phyloP scores from a whole-genome alignment of 139 green algal species.

The Ettlia oleoabundans region DNA sequence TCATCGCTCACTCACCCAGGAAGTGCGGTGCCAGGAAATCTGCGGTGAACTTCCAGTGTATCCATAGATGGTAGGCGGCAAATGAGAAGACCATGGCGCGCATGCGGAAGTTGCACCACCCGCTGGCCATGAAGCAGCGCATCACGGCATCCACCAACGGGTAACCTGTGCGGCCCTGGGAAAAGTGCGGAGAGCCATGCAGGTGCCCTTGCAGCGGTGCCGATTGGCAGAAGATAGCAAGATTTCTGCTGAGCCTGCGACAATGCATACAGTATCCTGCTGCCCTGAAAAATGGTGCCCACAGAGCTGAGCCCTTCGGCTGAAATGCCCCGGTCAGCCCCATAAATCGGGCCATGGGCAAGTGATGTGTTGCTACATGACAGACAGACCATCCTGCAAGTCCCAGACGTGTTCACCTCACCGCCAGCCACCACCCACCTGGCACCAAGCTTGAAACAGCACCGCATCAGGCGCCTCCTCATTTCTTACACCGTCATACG shows the following conservation, averaged over 20 bases:
- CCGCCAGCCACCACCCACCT: not conserved
- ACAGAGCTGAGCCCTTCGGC: too few species aligned
- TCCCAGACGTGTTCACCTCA: not conserved
- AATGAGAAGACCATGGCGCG: constrained; percentile 2
- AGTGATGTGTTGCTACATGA: too few species aligned
- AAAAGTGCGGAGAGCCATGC: not conserved
- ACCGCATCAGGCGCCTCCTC: not conserved
- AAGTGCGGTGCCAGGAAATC: constrained; percentile 15
- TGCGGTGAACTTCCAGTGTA: constrained; percentile 7
- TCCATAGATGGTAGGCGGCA: constrained; percentile 3
- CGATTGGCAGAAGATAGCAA: too few species aligned
- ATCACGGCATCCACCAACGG: constrained; percentile 11
- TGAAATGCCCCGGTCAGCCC: too few species aligned
- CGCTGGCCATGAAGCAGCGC: not conserved
- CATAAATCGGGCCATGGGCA: too few species aligned
- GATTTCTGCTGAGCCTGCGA: too few species aligned
- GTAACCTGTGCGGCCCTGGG: constrained; percentile 4
- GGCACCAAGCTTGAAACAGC: not conserved
- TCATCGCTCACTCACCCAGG: not conserved
- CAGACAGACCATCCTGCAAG: too few species aligned
- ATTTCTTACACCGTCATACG: not conserved
- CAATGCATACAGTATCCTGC: too few species aligned
- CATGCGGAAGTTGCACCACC: constrained; percentile 20
- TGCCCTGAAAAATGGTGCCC: too few species aligned
- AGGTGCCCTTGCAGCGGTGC: too few species aligned